phyloP scores from a whole-genome alignment of 768 basidiomycete genomes.

The Phylloporus arenicola region DNA sequence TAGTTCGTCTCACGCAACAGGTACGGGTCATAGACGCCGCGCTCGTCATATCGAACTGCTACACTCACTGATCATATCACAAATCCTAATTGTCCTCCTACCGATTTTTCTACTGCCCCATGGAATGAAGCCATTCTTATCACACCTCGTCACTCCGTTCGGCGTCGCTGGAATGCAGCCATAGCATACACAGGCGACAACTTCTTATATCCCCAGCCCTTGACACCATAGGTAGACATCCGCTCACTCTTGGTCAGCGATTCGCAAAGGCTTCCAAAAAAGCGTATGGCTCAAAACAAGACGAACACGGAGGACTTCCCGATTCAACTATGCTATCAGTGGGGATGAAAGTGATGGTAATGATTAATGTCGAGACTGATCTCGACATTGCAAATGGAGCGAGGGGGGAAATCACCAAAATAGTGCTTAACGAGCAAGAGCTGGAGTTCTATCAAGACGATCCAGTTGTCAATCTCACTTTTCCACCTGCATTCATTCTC shows the following conservation, averaged over 20 bases:
- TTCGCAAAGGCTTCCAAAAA: not conserved
- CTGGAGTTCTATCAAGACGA: no score
- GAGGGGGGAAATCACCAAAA: not conserved
- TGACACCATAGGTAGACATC: no score
- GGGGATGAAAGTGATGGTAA: no score
- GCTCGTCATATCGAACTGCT: constrained; percentile 27
- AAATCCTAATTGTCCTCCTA: constrained; percentile 7
- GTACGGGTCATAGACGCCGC: not conserved
- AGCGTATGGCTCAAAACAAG: not conserved
- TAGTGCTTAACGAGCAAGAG: not conserved
- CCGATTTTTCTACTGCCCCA: constrained; percentile 22
- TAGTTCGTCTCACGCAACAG: not conserved
- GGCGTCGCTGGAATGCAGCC: constrained; percentile 33
- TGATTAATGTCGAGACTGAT: no score
- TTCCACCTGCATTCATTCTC: no score
- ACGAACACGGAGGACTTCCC: not conserved
- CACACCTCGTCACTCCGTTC: constrained; percentile 34
- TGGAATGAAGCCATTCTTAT: constrained; percentile 35
- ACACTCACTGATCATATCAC: constrained; percentile 14
- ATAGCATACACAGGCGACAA: no score
- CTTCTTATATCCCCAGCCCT: no score
- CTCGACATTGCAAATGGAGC: not conserved
- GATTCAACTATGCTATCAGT: not conserved
- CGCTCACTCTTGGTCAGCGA: no score
- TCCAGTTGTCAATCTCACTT: no score